phyloP scores from a whole-genome alignment of 1,139 yeast species.

The Candida anutae region DNA sequence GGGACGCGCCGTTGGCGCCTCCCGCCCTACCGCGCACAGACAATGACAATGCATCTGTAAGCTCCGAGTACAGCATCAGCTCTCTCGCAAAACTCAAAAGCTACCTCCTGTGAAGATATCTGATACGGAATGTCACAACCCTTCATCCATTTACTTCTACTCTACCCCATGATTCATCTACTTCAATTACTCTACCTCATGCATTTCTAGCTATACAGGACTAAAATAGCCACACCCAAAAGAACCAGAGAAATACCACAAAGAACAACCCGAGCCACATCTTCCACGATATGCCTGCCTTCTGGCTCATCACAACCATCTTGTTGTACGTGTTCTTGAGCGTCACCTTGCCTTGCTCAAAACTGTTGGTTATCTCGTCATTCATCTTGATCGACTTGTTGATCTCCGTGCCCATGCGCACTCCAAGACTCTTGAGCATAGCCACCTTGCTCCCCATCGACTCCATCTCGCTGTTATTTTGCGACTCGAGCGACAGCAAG shows the following conservation, averaged over 20 bases:
- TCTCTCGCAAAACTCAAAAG: slow-evolving; percentile 8
- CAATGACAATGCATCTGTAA: not conserved
- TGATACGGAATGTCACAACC: no score
- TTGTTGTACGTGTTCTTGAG: slow-evolving; percentile 60
- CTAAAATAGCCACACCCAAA: slow-evolving; percentile 71
- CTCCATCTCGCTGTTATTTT: slow-evolving; percentile 70
- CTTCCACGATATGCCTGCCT: slow-evolving; percentile 74
- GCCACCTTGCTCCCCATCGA: slow-evolving; percentile 64
- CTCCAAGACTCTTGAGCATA: slow-evolving; percentile 62
- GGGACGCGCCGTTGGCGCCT: not conserved
- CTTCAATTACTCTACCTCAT: not conserved
- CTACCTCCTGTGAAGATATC: slow-evolving; percentile 4
- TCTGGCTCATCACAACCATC: slow-evolving; percentile 77
- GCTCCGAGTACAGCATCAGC: slow-evolving; percentile 2
- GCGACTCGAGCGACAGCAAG: slow-evolving; percentile 70
- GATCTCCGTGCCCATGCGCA: slow-evolving; percentile 79
- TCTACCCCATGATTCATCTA: no score
- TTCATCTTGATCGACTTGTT: slow-evolving; percentile 62
- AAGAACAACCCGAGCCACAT: slow-evolving; percentile 68
- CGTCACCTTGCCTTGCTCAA: slow-evolving; percentile 37
- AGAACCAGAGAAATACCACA: slow-evolving; percentile 58
- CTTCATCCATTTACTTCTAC: no score
- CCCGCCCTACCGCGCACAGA: not conserved
- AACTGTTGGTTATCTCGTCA: slow-evolving; percentile 43
- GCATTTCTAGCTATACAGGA: not conserved